Base-by-base conservation (phyloP, 1,284 basidiomycete genomes). In the Malassezia equina region DNA sequence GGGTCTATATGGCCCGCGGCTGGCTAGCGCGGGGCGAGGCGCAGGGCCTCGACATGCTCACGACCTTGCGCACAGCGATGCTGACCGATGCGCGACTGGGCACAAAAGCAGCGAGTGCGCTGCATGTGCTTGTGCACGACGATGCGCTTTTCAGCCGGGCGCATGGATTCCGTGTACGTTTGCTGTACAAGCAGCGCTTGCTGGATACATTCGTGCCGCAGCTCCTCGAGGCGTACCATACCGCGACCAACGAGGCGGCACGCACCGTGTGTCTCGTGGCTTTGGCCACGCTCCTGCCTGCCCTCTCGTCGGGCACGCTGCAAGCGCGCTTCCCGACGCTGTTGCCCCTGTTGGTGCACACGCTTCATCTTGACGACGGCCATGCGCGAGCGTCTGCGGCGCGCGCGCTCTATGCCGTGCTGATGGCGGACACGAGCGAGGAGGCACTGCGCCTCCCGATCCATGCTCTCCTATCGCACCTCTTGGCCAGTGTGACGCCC, bases 301-400 rank as follows among this genome's bases (percentile, higher is more conserved):
- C 85, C 7, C 81, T 90, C 13, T 90, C 91, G 0, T 84, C 85
- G 57, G 80, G 84, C 1, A 50, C 58, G 52, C 29, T 62, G 9
- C 41, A 51, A 11, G 54, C 59, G 13, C 44, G 48, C 4, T 47
- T 66, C 21, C 23, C 28, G 1, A 68, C 93, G 85, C 80, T 96
- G 13, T 82, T 95, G 62, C 90, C 93, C 0, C 78, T 96, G 15
- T 80, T 99, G 1, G 78, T 98, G 43, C 86, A 86, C 19, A 85
- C 88, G 1, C 81, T 98, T 7, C 81, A 85, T 33, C 77, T 94
- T 1, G 81, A 83, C 1, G 85, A 90, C 71, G 75, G 81, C 4
- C 79, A 81, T 21, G 83, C 91, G 54, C 82, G 88, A 17, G 79
- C 81, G 2, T 84, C 86, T 73, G 85, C 90, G 31, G 86, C 95